Evolutionary conservation across 1,284 basidiomycete genomes (phyloP), one percentile per base, ranked within the genome.

Genomic region (Gastroboletus turbinatus): DNA sequence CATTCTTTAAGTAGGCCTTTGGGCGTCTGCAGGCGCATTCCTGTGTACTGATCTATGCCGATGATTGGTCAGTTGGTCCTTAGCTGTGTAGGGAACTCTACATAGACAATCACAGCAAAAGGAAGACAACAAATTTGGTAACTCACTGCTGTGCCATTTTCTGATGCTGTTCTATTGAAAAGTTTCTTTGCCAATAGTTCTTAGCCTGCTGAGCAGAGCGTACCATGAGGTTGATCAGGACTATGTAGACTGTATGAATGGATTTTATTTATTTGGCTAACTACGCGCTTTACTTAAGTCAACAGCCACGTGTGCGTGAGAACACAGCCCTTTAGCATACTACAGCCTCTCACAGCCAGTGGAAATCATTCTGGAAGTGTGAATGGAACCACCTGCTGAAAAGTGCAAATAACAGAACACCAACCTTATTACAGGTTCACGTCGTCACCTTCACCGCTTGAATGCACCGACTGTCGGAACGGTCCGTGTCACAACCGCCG

Each of bases 1-100:
- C 17, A 10, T 5, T 6, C 29, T 50, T 59, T 56, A 59, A 56
- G 56, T 58, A 54, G 29, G 1, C n/a, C 2, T 5, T 51, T 30
- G 1, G 30, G 52, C 52, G 52, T 29, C 33, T 55, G 52, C 19
- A 19, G n/a, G 14, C 3, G 5, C 16, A 19, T 50, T 50, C 45
- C 50, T 50, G 50, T 50, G 43, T 25, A 23, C 8, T 46, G 8
- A 17, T 45, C 13, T 8, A 16, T 29, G 21, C 25, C 19, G 30
- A 29, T n/a, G 19, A 30, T 21, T 30, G 35, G 19, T 21, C 17
- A 14, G 14, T 21, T 21, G 47, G 8, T 30, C 17, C 39, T 45
- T 50, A 4, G 45, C 45, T 17, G 45, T 49, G 48, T 30, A 17
- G 23, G 29, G 13, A 17, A 9, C 6, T 2, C 6, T 25, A 29